These are phyloP conservation scores for Acanthamoeba culbertsoni DNA, from an alignment of 208 protist genomes.

Conservation along the genomic window DNA sequence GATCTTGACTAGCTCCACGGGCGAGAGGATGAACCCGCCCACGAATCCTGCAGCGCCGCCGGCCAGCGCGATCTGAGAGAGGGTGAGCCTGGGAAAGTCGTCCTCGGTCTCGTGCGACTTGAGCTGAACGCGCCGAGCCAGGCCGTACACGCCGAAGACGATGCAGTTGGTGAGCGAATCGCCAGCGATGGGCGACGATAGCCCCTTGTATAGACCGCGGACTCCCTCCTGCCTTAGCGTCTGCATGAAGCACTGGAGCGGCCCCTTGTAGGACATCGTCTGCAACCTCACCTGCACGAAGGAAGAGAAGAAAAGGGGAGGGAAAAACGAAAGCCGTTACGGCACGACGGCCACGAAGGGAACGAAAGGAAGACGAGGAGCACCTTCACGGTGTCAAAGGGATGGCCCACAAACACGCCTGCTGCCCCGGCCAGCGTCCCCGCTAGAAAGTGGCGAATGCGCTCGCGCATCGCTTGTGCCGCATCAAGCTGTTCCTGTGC, in stretches of 20 bases:
- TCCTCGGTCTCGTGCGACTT: background rate
- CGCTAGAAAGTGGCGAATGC: background rate
- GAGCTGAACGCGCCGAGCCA: background rate
- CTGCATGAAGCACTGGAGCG: constrained; percentile 7
- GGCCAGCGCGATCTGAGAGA: background rate
- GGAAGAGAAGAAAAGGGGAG: no score
- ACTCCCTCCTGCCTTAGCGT: background rate
- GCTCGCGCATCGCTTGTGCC: background rate
- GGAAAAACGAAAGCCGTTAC: no score
- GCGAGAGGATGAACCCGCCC: background rate
- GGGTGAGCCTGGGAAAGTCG: background rate
- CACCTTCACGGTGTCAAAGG: constrained; percentile 46
- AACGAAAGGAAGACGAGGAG: background rate
- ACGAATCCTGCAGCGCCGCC: background rate
- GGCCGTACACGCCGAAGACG: constrained; percentile 18
- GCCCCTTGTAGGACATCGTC: background rate
- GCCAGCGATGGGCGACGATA: background rate
- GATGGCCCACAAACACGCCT: constrained; percentile 36
- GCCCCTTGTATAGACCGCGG: constrained; percentile 31
- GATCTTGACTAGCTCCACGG: constrained; percentile 51
- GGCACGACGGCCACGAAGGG: background rate
- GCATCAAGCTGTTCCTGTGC: background rate
- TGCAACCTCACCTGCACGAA: constrained; percentile 7
- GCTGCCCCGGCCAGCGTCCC: background rate
- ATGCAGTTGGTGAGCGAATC: constrained; percentile 54